Conservation (phyloP, 495 filamentous ascomycete species). For the Lichina pygmaea region DNA sequence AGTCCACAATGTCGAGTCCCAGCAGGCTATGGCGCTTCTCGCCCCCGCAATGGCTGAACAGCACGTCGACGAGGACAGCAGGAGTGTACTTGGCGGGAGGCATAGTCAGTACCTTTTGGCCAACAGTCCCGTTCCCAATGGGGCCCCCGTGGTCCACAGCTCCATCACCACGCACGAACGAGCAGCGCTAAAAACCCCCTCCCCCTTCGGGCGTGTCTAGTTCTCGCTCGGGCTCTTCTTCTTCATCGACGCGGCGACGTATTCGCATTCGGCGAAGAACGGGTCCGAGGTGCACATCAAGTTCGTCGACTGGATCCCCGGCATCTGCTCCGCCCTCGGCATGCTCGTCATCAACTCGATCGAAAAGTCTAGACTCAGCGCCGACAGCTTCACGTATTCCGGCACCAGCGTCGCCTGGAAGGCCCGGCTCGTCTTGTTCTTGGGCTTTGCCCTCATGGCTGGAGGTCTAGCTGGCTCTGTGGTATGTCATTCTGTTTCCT, state of each 20-base stretch:
- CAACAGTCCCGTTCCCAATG: not conserved
- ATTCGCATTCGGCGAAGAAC: conserved; percentile 56
- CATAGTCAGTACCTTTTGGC: conserved; percentile 28
- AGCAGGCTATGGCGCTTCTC: conserved; percentile 44
- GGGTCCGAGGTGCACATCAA: conserved; percentile 63
- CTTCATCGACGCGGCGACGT: conserved; percentile 75
- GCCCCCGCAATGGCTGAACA: conserved; percentile 77
- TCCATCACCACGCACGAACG: not conserved
- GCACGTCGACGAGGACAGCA: conserved; percentile 48
- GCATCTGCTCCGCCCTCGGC: conserved; percentile 76
- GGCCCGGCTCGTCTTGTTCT: conserved; percentile 77
- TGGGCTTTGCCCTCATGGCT: conserved; percentile 83
- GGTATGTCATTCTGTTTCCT: conserved; percentile 12
- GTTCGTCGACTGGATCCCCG: conserved; percentile 96
- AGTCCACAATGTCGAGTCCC: not conserved
- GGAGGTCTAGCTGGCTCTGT: conserved; percentile 85
- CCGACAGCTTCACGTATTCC: conserved; percentile 67
- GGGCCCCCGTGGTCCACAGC: no score
- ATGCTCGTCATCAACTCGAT: conserved; percentile 99
- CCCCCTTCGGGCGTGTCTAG: conserved; percentile 16
- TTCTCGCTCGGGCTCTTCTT: conserved; percentile 95
- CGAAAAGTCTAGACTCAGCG: conserved; percentile 67
- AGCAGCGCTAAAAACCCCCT: not conserved
- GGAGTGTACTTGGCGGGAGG: conserved; percentile 74
- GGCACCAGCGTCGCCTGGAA: conserved; percentile 87